A percentile compares a stretch with the other conserved stretches of the same genome.
These are phyloP conservation scores for Nadsonia starkeyi-henricii DNA, from an alignment of 1,139 yeast species.

Conservation along the genomic window DNA sequence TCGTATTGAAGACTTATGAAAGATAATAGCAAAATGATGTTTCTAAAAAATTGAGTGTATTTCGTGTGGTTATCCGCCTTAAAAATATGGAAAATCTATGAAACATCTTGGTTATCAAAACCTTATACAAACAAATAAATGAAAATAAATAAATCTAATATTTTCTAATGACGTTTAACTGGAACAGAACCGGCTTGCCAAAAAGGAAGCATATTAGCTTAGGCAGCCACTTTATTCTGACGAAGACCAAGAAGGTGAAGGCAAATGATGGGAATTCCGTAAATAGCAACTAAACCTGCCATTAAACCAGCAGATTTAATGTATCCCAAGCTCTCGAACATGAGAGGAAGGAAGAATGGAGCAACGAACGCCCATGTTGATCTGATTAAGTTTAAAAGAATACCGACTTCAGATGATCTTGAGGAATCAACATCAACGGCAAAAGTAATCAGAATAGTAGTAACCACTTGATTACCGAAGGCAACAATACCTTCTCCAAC, in stretches of 20 bases:
- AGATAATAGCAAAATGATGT: too few species aligned
- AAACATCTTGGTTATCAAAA: too few species aligned
- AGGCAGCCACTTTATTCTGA: neutral
- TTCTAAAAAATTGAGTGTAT: too few species aligned
- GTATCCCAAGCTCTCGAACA: conserved; percentile 14
- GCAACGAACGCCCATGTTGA: conserved; percentile 18
- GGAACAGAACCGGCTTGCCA: too few species aligned
- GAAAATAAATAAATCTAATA: too few species aligned
- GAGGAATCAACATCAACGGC: conserved; percentile 8
- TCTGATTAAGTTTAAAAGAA: conserved; percentile 14
- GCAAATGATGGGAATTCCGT: neutral
- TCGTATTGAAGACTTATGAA: too few species aligned
- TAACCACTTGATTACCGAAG: conserved; percentile 11
- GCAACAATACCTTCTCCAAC: conserved; percentile 21
- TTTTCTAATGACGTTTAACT: too few species aligned
- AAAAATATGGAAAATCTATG: too few species aligned
- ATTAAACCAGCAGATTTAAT: conserved; percentile 11
- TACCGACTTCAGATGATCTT: conserved; percentile 15
- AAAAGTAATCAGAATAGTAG: neutral
- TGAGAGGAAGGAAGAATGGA: conserved; percentile 21
- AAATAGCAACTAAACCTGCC: neutral
- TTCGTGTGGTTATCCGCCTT: too few species aligned
- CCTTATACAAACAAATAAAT: too few species aligned
- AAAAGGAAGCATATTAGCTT: too few species aligned
- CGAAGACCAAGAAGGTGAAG: neutral